Percentiles rank a stretch among this genome's conserved stretches.
These are phyloP conservation scores for Pistacia atlantica DNA, from an alignment of 345 rosid species.

Conservation along the genomic window DNA sequence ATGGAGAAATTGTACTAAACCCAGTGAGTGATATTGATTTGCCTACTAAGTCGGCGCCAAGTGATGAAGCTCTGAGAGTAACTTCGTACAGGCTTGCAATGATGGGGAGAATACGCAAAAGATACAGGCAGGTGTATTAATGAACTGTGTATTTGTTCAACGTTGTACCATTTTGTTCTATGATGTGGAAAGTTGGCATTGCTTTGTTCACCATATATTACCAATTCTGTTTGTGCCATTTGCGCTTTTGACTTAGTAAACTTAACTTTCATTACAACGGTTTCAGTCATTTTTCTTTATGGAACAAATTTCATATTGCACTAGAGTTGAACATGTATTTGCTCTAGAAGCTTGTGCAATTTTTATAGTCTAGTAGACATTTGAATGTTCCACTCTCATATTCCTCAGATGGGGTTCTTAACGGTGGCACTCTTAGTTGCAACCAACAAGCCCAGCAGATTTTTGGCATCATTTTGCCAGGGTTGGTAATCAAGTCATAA, in stretches of 20 bases:
- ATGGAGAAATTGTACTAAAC: constrained; percentile 59
- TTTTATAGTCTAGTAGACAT: no score
- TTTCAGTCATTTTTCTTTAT: neutral
- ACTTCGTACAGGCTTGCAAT: constrained; percentile 64
- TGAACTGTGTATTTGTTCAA: neutral
- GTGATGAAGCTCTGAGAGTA: constrained; percentile 51
- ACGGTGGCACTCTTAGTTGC: no score
- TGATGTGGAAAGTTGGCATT: neutral
- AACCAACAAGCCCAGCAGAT: no score
- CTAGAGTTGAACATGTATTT: neutral
- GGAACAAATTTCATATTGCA: neutral
- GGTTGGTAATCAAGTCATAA: neutral
- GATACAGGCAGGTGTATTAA: constrained; percentile 55
- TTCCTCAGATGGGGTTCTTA: no score
- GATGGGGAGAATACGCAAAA: constrained; percentile 57
- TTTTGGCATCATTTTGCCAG: no score
- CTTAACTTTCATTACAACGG: neutral
- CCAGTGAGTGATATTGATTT: constrained; percentile 56
- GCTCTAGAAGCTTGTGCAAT: neutral
- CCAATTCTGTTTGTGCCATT: neutral
- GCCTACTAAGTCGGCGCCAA: constrained; percentile 46
- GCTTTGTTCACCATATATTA: neutral
- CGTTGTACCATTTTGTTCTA: constrained; percentile 1
- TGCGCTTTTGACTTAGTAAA: neutral
- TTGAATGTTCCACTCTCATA: no score